Evolutionary conservation across 2,329 filamentous ascomycete genomes (phyloP).

Genomic region (Penicillium glabrum): DNA sequence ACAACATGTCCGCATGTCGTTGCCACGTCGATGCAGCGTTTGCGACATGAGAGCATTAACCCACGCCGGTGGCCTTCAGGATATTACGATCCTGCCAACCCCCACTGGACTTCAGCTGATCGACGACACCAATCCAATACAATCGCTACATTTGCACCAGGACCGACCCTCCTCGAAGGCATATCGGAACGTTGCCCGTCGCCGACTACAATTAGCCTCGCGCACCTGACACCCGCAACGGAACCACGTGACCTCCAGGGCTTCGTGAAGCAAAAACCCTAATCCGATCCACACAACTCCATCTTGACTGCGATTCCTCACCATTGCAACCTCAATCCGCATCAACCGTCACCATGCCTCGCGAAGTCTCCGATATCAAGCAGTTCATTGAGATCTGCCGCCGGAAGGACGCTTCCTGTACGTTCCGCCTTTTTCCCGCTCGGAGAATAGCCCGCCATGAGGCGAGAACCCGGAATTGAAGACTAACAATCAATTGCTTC

Average conservation of each 20-base stretch:
- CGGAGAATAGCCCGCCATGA: not conserved
- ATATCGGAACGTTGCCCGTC: conserved; percentile 3
- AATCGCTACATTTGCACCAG: not conserved
- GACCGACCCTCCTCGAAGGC: not conserved
- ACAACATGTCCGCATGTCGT: not conserved
- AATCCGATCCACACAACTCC: conserved; percentile 27
- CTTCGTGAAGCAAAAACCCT: conserved; percentile 21
- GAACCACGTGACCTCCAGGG: conserved; percentile 19
- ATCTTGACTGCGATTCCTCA: conserved; percentile 19
- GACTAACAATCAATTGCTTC: conserved; percentile 15
- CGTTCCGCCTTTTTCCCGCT: conserved; percentile 45
- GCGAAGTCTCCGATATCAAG: conserved; percentile 98
- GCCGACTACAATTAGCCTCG: conserved; percentile 8
- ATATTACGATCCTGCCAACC: not conserved
- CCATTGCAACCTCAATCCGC: conserved; percentile 20
- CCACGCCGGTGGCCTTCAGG: not conserved
- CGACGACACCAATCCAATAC: not conserved
- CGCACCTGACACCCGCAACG: conserved; percentile 1
- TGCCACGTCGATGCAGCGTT: conserved; percentile 3
- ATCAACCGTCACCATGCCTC: conserved; percentile 75
- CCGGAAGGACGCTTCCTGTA: conserved; percentile 99
- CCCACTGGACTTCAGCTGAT: not conserved
- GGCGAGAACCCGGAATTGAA: conserved; percentile 5
- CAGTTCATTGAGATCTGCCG: conserved; percentile 99
- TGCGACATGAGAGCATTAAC: conserved; percentile 5